Conservation (phyloP, 1,139 yeast genomes). For the Protomyces macrosporus region DNA sequence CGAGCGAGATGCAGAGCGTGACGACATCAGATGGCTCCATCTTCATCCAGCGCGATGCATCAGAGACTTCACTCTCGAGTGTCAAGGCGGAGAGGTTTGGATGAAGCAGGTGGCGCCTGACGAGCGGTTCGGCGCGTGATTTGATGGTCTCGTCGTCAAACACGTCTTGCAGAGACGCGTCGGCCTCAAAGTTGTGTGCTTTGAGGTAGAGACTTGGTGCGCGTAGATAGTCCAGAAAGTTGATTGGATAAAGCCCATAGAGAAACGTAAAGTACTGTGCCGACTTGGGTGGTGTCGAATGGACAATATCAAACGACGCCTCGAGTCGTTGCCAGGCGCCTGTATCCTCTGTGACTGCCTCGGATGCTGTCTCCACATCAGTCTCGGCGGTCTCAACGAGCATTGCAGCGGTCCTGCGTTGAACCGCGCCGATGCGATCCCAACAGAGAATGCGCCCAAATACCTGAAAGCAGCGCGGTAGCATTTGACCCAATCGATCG, state of each 20-base stretch:
- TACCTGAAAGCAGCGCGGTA: conserved; percentile 48
- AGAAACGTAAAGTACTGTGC: conserved; percentile 45
- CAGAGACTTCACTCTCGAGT: conserved; percentile 44
- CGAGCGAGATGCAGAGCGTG: conserved; percentile 38
- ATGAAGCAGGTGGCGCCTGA: conserved; percentile 45
- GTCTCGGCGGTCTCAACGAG: background rate
- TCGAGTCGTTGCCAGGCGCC: conserved; percentile 23
- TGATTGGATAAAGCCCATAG: conserved; percentile 60
- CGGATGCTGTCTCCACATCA: conserved; percentile 15
- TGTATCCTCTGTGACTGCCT: background rate
- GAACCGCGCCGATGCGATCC: conserved; percentile 34
- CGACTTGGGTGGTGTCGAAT: conserved; percentile 27
- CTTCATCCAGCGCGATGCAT: conserved; percentile 38
- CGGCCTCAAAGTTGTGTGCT: conserved; percentile 29
- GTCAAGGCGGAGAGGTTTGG: conserved; percentile 46
- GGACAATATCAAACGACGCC: conserved; percentile 26
- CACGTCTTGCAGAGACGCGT: conserved; percentile 38
- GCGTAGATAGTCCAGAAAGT: conserved; percentile 46
- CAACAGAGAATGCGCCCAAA: conserved; percentile 47
- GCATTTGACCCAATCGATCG: conserved; percentile 38
- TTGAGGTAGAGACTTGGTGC: conserved; percentile 43
- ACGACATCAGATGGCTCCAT: conserved; percentile 39
- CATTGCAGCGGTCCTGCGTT: conserved; percentile 11
- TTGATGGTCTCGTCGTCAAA: conserved; percentile 37
- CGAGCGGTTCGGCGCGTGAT: conserved; percentile 35